These are phyloP conservation scores for Quercus tomentella DNA, from an alignment of 331 rosid genomes.

Conservation along the genomic window DNA sequence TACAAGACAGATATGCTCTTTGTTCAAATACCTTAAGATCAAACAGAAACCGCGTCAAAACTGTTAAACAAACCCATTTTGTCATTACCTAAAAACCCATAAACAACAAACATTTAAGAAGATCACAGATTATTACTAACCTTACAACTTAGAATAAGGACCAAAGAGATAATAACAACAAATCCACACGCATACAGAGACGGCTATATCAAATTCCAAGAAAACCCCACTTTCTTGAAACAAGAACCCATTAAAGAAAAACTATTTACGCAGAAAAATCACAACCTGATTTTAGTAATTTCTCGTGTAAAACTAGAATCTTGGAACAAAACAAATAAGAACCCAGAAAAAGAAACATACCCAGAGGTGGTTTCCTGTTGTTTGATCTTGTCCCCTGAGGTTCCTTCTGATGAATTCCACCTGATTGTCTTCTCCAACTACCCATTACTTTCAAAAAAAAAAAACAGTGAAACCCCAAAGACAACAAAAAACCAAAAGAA, in stretches of 20 bases:
- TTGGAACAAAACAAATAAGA: background rate
- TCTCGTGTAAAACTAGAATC: background rate
- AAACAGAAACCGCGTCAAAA: background rate
- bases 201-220: slow-evolving; percentile 3
- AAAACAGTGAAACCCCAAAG: background rate
- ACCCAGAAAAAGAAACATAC: slow-evolving; percentile 20
- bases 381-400: slow-evolving; percentile 31
- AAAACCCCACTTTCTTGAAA: background rate
- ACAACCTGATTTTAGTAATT: background rate
- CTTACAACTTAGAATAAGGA: background rate
- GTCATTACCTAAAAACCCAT: background rate
- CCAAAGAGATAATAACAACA: background rate
- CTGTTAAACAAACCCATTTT: background rate
- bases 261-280: background rate
- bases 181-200: background rate
- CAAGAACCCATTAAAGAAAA: background rate
- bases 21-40: background rate
- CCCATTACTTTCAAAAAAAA: slow-evolving; percentile 30
- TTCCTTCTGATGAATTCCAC: slow-evolving; percentile 33
- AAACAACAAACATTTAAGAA: background rate
- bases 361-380: slow-evolving; percentile 48
- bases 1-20: background rate
- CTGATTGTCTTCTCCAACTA: slow-evolving; percentile 54
- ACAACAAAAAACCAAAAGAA: background rate
- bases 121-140: background rate